phyloP scores from a whole-genome alignment of 164 flowering plant genomes.

The Brasenia schreberi region DNA sequence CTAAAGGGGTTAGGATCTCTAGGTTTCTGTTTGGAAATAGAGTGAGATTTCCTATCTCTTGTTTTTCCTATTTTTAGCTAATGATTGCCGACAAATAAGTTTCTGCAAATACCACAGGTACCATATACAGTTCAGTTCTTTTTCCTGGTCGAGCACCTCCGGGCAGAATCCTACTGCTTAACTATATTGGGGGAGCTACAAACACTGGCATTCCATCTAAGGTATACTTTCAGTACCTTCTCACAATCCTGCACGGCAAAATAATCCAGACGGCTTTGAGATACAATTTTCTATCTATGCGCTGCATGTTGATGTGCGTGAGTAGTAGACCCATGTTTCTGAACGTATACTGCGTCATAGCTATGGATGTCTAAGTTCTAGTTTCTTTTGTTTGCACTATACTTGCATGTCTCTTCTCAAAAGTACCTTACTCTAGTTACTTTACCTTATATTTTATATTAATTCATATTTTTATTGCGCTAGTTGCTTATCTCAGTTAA shows the following conservation, averaged over 20 bases:
- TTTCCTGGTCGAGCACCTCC: conserved; percentile 92
- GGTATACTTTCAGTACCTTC: conserved; percentile 23
- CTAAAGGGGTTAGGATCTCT: too few species aligned
- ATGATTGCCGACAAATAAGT: not conserved
- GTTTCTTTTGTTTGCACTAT: not conserved
- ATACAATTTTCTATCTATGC: too few species aligned
- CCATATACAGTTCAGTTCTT: conserved; percentile 91
- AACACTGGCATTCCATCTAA: conserved; percentile 70
- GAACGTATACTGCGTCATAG: too few species aligned
- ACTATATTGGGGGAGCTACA: conserved; percentile 93
- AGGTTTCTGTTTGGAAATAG: too few species aligned
- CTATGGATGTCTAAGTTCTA: not conserved
- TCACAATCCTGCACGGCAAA: not conserved
- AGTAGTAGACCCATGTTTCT: too few species aligned
- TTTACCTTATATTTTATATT: too few species aligned
- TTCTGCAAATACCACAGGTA: conserved; percentile 34
- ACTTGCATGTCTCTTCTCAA: too few species aligned
- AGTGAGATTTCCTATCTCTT: not conserved
- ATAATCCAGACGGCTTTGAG: too few species aligned
- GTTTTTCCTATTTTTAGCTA: not conserved
- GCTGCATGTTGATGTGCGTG: too few species aligned
- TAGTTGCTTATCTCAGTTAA: too few species aligned
- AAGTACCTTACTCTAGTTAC: too few species aligned
- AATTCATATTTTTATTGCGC: too few species aligned
- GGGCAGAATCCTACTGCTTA: conserved; percentile 75